These are phyloP conservation scores for Penstemon davidsonii DNA, from an alignment of 257 asterid genomes.

Conservation along the genomic window DNA sequence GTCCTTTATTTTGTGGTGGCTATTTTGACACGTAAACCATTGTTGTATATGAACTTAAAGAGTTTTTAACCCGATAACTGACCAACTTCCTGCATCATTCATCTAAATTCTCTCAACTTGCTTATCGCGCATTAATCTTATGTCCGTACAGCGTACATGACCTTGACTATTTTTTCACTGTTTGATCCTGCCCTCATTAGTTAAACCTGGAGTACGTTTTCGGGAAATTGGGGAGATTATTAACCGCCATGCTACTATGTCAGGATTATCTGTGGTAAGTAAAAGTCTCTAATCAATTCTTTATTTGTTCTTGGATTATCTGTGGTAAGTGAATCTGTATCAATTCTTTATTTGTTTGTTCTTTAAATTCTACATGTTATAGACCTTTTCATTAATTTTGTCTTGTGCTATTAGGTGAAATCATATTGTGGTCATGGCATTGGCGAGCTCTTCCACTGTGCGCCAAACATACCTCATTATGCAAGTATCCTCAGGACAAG, in stretches of 20 bases:
- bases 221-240: conserved; percentile 94
- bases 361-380: not conserved
- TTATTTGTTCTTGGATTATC: conserved; percentile 53
- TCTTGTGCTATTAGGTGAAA: conserved; percentile 54
- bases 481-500: conserved; percentile 73
- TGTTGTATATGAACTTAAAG: not conserved
- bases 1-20: conserved; percentile 3
- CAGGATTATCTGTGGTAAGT: conserved; percentile 91
- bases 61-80: not conserved
- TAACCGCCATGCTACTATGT: conserved; percentile 85
- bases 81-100: not conserved
- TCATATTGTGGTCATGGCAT: conserved; percentile 97
- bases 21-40: not conserved
- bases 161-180: conserved; percentile 2
- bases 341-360: not conserved
- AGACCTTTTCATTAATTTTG: not conserved
- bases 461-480: conserved; percentile 98
- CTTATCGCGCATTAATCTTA: not conserved
- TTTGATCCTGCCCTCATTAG: conserved; percentile 39
- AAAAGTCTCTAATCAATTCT: not conserved
- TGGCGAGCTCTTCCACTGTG: conserved; percentile 96
- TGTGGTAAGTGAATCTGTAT: conserved; percentile 53
- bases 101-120: not conserved
- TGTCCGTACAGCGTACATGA: not conserved
- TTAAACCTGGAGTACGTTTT: conserved; percentile 92